Conservation (phyloP, 306 rosid genomes). For the Rosa chinensis region DNA sequence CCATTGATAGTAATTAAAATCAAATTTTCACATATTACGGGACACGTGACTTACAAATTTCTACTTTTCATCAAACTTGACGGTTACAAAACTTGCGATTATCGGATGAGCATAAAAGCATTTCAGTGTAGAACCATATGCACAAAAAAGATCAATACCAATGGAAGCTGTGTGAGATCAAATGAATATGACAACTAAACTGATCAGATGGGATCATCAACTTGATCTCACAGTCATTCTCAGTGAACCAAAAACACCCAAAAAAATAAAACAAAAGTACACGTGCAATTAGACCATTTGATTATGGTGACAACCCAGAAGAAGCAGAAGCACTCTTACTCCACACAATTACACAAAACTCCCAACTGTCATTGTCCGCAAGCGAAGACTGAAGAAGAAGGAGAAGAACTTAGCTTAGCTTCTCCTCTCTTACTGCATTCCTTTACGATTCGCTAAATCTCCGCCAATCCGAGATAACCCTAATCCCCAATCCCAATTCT, state of each 20-base stretch:
- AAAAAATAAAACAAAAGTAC: neutral
- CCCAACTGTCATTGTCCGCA: constrained; percentile 3
- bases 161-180: neutral
- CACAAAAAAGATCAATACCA: no score
- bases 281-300: neutral
- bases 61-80: no score
- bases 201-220: neutral
- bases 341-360: neutral
- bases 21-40: no score
- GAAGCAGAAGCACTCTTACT: neutral
- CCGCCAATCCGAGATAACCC: neutral
- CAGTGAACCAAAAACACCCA: neutral
- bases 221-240: neutral
- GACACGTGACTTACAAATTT: no score
- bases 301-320: neutral
- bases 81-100: no score
- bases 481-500: neutral
- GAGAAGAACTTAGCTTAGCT: neutral
- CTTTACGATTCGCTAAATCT: neutral
- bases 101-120: no score
- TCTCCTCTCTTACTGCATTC: neutral
- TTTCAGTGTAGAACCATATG: no score
- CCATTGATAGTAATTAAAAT: no score
- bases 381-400: neutral
- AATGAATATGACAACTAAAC: neutral